phyloP scores from a whole-genome alignment of 139 green algal species.

The Nannochloris sp. region DNA sequence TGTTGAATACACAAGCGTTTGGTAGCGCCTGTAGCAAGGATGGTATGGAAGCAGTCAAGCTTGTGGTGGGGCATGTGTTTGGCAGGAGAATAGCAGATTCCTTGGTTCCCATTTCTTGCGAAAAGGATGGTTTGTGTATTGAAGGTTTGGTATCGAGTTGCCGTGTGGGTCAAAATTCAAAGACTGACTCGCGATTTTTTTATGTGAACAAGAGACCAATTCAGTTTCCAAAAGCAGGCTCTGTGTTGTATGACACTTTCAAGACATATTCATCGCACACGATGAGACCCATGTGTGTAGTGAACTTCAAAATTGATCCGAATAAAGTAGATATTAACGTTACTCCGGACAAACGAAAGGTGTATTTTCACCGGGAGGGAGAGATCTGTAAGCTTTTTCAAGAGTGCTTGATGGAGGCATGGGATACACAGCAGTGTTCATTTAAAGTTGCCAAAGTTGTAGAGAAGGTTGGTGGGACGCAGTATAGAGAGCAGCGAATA shows the following conservation, averaged over 20 bases:
- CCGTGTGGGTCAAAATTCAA: slow-evolving; percentile 19
- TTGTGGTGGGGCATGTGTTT: slow-evolving; percentile 65
- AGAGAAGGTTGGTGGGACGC: not conserved
- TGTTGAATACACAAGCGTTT: slow-evolving; percentile 7
- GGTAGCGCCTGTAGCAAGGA: not conserved
- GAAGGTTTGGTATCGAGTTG: slow-evolving; percentile 66
- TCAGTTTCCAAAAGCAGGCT: slow-evolving; percentile 66
- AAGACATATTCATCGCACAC: slow-evolving; percentile 30
- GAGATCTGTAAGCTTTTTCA: slow-evolving; percentile 45
- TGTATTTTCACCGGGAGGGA: slow-evolving; percentile 58
- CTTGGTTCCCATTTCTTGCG: slow-evolving; percentile 52
- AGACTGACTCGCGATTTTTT: slow-evolving; percentile 77
- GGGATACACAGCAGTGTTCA: slow-evolving; percentile 47
- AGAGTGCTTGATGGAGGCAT: slow-evolving; percentile 29
- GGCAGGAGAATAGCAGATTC: slow-evolving; percentile 51
- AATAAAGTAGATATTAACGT: slow-evolving; percentile 85
- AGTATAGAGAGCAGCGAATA: not conserved
- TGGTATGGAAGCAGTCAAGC: slow-evolving; percentile 45
- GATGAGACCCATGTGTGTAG: slow-evolving; percentile 49
- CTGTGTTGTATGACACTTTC: slow-evolving; percentile 65
- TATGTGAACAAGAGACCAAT: slow-evolving; percentile 91
- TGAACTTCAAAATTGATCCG: slow-evolving; percentile 49
- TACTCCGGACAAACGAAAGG: slow-evolving; percentile 90
- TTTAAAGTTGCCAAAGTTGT: slow-evolving; percentile 26
- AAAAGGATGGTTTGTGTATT: slow-evolving; percentile 23